phyloP scores from a whole-genome alignment of 805 yeast genomes.

The Kazachstania kunashirensis region DNA sequence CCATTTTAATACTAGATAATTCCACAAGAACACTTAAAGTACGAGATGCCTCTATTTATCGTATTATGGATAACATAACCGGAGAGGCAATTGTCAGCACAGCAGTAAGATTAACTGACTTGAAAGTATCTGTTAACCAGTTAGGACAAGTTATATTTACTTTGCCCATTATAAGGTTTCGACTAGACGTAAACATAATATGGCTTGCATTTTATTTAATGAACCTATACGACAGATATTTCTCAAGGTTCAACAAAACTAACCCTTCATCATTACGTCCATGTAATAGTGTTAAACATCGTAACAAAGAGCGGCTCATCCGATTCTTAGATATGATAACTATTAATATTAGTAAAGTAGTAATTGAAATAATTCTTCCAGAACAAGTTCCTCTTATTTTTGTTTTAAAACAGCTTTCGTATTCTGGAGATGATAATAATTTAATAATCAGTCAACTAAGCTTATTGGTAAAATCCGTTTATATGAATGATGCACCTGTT shows the following conservation, averaged over 20 bases:
- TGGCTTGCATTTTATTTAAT: constrained; percentile 20
- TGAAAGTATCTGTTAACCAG: constrained; percentile 5
- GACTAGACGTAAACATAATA: constrained; percentile 24
- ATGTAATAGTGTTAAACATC: too few species aligned
- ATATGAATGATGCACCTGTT: constrained; percentile 14
- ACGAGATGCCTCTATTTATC: constrained; percentile 11
- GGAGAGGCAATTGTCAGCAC: constrained; percentile 9
- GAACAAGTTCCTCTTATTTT: constrained; percentile 19
- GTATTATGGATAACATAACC: constrained; percentile 17
- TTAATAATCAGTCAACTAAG: constrained; percentile 9
- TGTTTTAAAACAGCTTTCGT: constrained; percentile 6
- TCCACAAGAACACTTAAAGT: constrained; percentile 10
- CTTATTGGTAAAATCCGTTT: constrained; percentile 23
- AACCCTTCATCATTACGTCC: background rate
- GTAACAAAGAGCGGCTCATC: too few species aligned
- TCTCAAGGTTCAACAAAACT: constrained; percentile 3
- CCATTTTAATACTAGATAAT: constrained; percentile 9
- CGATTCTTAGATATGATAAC: constrained; percentile 3
- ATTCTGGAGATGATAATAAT: constrained; percentile 2
- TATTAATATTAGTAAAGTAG: constrained; percentile 12
- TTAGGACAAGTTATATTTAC: constrained; percentile 1
- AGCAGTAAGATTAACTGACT: constrained; percentile 11
- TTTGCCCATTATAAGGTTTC: constrained; percentile 18
- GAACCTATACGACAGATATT: constrained; percentile 10
- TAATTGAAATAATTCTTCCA: constrained; percentile 22